Conservation (phyloP, 140 eudicot species). For the Senecio squalidus region DNA sequence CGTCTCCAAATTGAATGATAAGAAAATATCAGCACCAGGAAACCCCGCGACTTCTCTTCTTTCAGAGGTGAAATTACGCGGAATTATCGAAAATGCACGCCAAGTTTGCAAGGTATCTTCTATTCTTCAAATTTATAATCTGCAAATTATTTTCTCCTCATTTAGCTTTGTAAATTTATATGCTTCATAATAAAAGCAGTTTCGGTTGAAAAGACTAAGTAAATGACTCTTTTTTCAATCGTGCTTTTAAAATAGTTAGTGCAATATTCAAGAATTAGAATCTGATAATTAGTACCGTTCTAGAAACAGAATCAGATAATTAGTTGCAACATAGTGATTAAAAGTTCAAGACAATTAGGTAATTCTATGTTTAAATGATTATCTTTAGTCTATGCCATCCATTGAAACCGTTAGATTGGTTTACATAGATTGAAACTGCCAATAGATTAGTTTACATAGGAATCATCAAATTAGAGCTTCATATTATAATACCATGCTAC, state of each 20-base stretch:
- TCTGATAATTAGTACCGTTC: too few relatives aligned
- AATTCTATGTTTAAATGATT: not conserved
- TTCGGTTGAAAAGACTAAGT: not conserved
- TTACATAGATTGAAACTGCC: not conserved
- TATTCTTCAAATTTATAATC: not conserved
- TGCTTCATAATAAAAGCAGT: not conserved
- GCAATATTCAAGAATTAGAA: not conserved
- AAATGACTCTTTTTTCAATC: not conserved
- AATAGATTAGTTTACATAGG: not conserved
- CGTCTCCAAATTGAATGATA: constrained; percentile 77
- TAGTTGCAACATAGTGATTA: not conserved
- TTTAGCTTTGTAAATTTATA: not conserved
- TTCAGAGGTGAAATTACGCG: constrained; percentile 73
- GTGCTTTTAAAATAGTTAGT: not conserved
- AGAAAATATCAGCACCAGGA: constrained; percentile 59
- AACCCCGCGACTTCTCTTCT: constrained; percentile 67
- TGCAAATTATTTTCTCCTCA: not conserved
- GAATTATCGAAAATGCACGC: constrained; percentile 80
- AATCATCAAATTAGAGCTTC: not conserved
- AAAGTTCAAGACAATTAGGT: not conserved
- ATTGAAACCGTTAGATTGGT: not conserved
- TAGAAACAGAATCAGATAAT: not conserved
- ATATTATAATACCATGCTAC: not conserved
- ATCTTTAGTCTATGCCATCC: too few relatives aligned
- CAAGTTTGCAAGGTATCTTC: constrained; percentile 77